Evolutionary conservation across 768 basidiomycete genomes (phyloP).

Genomic region (Rhodotorula babjevae): DNA sequence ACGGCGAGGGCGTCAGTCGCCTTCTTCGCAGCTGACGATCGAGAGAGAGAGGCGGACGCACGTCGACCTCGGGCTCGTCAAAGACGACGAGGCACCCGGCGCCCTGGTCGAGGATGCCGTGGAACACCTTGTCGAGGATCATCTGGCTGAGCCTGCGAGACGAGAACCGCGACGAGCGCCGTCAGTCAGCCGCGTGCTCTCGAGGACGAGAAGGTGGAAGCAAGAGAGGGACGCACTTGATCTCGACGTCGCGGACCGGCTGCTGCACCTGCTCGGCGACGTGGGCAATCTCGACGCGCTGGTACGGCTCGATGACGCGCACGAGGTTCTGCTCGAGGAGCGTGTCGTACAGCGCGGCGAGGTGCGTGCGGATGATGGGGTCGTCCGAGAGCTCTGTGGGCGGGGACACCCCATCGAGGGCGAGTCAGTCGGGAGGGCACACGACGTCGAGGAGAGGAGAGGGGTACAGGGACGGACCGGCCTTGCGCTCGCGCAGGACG

Average conservation of each 20-base stretch:
- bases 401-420: not conserved
- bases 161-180: too few relatives aligned
- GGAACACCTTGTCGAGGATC: slow-evolving; percentile 91
- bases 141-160: slow-evolving; percentile 80
- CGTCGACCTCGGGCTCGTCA: slow-evolving; percentile 73
- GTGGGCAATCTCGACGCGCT: slow-evolving; percentile 80
- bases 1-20: too few relatives aligned
- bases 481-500: slow-evolving; percentile 76
- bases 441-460: not conserved
- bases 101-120: slow-evolving; percentile 95
- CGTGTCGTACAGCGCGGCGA: slow-evolving; percentile 90
- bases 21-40: slow-evolving; percentile 1
- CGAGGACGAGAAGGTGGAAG: not conserved
- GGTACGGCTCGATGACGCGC: slow-evolving; percentile 93
- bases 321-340: slow-evolving; percentile 91
- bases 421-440: not conserved
- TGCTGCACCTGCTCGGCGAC: slow-evolving; percentile 84
- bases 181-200: too few relatives aligned
- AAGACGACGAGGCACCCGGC: slow-evolving; percentile 87
- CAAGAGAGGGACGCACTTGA: slow-evolving; percentile 66
- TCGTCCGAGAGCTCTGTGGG: slow-evolving; percentile 82
- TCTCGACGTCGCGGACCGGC: slow-evolving; percentile 78
- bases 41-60: slow-evolving; percentile 1
- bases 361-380: slow-evolving; percentile 89
- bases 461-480: slow-evolving; percentile 53